Conservation (phyloP, 345 rosid species). For the Gossypium mustelinum region DNA sequence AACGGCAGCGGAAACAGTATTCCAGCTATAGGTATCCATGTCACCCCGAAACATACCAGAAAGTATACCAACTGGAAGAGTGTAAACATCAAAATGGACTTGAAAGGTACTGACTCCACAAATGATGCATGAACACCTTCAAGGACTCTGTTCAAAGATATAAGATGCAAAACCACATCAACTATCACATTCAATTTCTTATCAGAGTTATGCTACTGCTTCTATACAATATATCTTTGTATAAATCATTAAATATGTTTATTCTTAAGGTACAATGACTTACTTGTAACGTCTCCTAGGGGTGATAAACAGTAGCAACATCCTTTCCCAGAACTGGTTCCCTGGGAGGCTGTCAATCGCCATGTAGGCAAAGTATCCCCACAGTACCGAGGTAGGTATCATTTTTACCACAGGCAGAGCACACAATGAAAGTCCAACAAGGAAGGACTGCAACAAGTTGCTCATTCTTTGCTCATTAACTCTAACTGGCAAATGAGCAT, state of each 20-base stretch:
- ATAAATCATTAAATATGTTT: not conserved
- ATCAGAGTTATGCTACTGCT: not conserved
- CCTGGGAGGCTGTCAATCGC: constrained; percentile 91
- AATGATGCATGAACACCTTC: constrained; percentile 76
- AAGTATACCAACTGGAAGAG: constrained; percentile 65
- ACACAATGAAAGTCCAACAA: constrained; percentile 52
- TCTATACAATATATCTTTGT: not conserved
- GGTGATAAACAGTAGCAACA: constrained; percentile 63
- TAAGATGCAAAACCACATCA: not conserved
- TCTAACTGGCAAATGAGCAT: constrained; percentile 67
- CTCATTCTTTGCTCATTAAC: constrained; percentile 80
- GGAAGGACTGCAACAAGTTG: constrained; percentile 76
- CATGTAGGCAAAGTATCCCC: constrained; percentile 95
- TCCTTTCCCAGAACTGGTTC: constrained; percentile 87
- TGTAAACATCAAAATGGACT: constrained; percentile 50
- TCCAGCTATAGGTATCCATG: constrained; percentile 84
- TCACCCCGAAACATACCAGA: constrained; percentile 61
- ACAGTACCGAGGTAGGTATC: constrained; percentile 77
- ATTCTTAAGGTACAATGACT: constrained; percentile 13
- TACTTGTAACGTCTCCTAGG: constrained; percentile 71
- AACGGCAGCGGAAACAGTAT: constrained; percentile 73
- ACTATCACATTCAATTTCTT: not conserved
- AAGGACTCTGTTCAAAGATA: constrained; percentile 46
- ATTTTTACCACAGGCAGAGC: constrained; percentile 53
- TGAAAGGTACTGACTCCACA: constrained; percentile 70